Base-by-base conservation (phyloP, 441 rosid genomes). In the Populus trichocarpa region DNA sequence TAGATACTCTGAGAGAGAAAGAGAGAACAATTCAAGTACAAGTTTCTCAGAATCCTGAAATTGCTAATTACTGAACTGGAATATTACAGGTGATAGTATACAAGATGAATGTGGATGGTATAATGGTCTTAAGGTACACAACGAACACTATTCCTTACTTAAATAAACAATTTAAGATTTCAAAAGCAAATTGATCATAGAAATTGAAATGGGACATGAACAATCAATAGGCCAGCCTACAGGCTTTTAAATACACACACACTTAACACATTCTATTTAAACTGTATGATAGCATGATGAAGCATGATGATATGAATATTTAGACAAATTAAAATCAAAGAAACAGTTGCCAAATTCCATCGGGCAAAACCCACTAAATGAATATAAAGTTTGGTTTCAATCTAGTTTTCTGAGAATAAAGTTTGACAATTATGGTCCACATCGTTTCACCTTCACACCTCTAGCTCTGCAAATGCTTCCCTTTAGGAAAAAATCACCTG, bases 1-100 rank as follows among this genome's bases (percentile, higher is more conserved):
- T 50, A 94, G 89, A 84, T 96, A 96, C 85, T 93, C 99, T 92
- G 92, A 53, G 68, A 71, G 75, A 71, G 59, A 75, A 38, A 80
- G n/a, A 70, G 70, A 73, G 16, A 35, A 18, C 50, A 26, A 42
- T 50, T 71, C 46, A 53, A 63, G 40, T 26, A 22, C 73, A 4
- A 16, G 76, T 26, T 57, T 26, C 10, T 38, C 67, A 30, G 63
- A 64, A 59, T 36, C 64, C 71, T 64, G 22, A 68, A 78, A 63
- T 75, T 23, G 4, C 36, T 23, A 38, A 57, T 50, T 20, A 63
- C 33, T 50, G 11, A 18, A 38, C 70, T 50, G 28, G 33, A 68
- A 25, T 8, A 25, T 69, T 36, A 40, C 50, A 71, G 59, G 23
- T 50, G 33, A 42, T 38, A 50, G 10, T 22, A 61, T 61, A 23